Base-by-base conservation (phyloP, 208 protist species). In the Leishmania major region DNA sequence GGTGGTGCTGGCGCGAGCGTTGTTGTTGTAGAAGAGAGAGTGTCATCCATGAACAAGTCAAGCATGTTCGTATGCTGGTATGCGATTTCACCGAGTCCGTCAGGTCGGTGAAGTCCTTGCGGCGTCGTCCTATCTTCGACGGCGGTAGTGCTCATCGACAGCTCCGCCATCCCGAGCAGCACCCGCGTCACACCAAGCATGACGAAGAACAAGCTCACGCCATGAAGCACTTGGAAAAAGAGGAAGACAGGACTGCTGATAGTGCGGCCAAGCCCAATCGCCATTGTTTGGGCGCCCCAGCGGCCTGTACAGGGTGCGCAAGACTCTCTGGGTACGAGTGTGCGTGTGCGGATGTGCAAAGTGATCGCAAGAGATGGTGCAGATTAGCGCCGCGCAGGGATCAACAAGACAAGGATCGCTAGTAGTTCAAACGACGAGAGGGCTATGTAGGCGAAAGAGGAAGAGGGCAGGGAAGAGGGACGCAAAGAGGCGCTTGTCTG, bases 221-320 rank as follows among this genome's bases (percentile, higher is more conserved):
- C 84, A 83, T 96, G 83, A 19, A 93, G 7, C 55, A 96, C 94
- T 78, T 96, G 93, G 11, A 88, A 79, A 57, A 94, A 81, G 1
- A 94, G 83, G 78, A 89, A 96, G 6, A 84, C 31, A 6, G 93
- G 93, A 79, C 86, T 88, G 71, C 82, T 88, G 53, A 93, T 84
- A 5, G 85, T 85, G 51, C 92, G 88, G 3, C 94, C 94, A 19
- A 96, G 85, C 45, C 87, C 78, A 77, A 96, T 79, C 25, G 90
- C 82, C 93, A 96, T 96, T 47, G 57, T n/a, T 60, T 1, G 51
- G 4, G 51, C 22, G 11, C 19, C 40, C 7, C 53, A 62, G 53
- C 1, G 45, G 47, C 5, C 45, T 10, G 25, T 37, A n/a, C 37
- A 57, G 47, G 35, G 1, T 15, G 25, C 28, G 47, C 43, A 35